Base-by-base conservation (phyloP, 768 basidiomycete species). In the Scleroderma citrinum region DNA sequence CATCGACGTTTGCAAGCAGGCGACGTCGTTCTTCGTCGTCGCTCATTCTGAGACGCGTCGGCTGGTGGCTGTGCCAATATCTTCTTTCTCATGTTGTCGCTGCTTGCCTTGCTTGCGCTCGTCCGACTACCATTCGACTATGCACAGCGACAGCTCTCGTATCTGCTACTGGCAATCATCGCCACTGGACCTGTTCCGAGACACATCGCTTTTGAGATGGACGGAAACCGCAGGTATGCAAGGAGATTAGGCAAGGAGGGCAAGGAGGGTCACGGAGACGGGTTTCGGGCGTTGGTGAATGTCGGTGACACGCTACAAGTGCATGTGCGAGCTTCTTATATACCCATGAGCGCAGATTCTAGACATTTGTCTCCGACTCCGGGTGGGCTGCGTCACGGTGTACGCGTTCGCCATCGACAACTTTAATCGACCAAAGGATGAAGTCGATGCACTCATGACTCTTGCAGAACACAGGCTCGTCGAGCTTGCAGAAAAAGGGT, bases 341-440 rank as follows among this genome's bases (percentile, higher is more conserved):
- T n/a, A n/a, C n/a, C n/a, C n/a, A n/a, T n/a, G n/a, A n/a, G n/a
- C n/a, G n/a, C n/a, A 97, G 94, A 76, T 91, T 48, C 71, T 98
- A 16, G 90, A 93, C 64, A 75, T 93, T 24, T 94, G 94, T 58
- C 70, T 95, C 19, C 72, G 77, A 1, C 76, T 99, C n/a, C 71
- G 81, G 12, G 76, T 99, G 42, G 76, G 72, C 51, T 92, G 87
- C 51, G 92, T 98, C 21, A 85, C 91, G 2, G 89, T 86, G n/a
- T 99, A 95, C 59, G 92, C 92, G n/a, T 99, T 99, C 68, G 81
- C 93, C 1, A 92, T 98, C 52, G 95, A 98, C 59, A 99, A 98
- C 69, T 98, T 98, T 71, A 89, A 89, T 53, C 79, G 96, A 19
- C 77, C 86, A 1, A 72, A 78, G 47, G 84, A 85, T 4, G 96